Percentiles rank a stretch among this genome's conserved stretches.
These are phyloP conservation scores for Cercospora janseana DNA, from an alignment of 2,329 filamentous ascomycete species.

Conservation along the genomic window DNA sequence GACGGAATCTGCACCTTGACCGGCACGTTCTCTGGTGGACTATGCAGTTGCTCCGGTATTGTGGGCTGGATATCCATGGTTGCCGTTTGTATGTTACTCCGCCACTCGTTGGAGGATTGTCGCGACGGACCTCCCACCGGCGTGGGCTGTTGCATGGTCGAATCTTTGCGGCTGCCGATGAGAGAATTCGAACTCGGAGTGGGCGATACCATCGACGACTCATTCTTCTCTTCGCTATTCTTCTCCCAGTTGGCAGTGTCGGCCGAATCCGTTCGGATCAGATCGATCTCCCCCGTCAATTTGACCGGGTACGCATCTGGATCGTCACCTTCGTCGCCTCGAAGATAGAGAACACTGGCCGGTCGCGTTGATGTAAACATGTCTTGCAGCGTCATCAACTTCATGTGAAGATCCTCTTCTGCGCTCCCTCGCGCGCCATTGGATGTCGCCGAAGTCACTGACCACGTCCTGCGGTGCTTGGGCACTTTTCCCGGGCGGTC, in stretches of 20 bases:
- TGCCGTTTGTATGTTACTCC: conserved; percentile 54
- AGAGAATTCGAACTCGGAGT: conserved; percentile 50
- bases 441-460: conserved; percentile 70
- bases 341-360: conserved; percentile 73
- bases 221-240: conserved; percentile 51
- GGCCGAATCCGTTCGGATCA: conserved; percentile 52
- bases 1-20: conserved; percentile 57
- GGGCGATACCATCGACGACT: conserved; percentile 55
- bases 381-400: conserved; percentile 74
- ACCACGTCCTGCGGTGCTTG: conserved; percentile 94
- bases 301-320: conserved; percentile 75
- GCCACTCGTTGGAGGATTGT: conserved; percentile 48
- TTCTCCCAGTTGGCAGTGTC: conserved; percentile 52
- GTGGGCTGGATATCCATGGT: conserved; percentile 51
- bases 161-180: conserved; percentile 41
- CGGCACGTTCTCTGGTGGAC: conserved; percentile 49
- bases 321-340: conserved; percentile 74
- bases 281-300: conserved; percentile 64
- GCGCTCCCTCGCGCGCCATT: conserved; percentile 45
- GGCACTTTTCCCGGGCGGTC: conserved; percentile 71
- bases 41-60: conserved; percentile 45
- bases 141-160: conserved; percentile 46
- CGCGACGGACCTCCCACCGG: conserved; percentile 46
- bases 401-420: conserved; percentile 73
- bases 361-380: conserved; percentile 85